Evolutionary conservation across 139 green algal species (phyloP).

Genomic region (Chlamydomonas sp.): DNA sequence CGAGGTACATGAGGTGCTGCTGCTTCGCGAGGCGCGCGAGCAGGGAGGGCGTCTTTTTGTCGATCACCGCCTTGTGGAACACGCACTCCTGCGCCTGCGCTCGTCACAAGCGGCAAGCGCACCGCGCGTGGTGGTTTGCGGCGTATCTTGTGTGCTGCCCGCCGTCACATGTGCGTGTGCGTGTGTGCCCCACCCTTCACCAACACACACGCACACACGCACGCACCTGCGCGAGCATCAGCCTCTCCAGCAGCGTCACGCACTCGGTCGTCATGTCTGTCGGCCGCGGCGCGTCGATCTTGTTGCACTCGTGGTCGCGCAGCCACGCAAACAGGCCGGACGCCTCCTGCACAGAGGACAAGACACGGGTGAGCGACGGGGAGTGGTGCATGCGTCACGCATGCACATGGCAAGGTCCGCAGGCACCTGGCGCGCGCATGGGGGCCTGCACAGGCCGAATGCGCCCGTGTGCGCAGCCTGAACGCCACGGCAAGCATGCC

Average conservation of each 20-base stretch:
- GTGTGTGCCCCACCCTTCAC: too few relatives aligned
- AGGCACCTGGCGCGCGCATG: neutral
- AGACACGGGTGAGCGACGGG: too few relatives aligned
- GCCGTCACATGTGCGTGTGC: too few relatives aligned
- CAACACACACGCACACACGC: too few relatives aligned
- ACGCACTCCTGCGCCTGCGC: conserved; percentile 92
- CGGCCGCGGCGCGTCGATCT: conserved; percentile 56
- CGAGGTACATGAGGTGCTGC: conserved; percentile 55
- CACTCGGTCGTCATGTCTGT: conserved; percentile 72
- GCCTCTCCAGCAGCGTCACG: conserved; percentile 76
- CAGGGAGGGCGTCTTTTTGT: conserved; percentile 60
- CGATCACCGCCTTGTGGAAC: conserved; percentile 75
- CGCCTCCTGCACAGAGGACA: too few relatives aligned
- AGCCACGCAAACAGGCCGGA: conserved; percentile 70
- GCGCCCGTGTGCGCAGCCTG: neutral
- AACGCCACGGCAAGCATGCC: neutral
- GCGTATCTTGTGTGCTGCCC: too few relatives aligned
- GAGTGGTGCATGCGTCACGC: too few relatives aligned
- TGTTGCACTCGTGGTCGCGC: conserved; percentile 54
- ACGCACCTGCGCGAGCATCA: conserved; percentile 89
- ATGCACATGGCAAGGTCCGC: too few relatives aligned
- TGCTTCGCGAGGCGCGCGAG: conserved; percentile 73
- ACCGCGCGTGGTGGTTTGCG: too few relatives aligned
- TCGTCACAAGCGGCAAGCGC: too few relatives aligned
- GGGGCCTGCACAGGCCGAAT: neutral